Percentiles rank a stretch among this genome's conserved stretches.
Evolutionary conservation across 176 grass and related monocot genomes (phyloP).

Genomic region (Tuctoria greenei): DNA sequence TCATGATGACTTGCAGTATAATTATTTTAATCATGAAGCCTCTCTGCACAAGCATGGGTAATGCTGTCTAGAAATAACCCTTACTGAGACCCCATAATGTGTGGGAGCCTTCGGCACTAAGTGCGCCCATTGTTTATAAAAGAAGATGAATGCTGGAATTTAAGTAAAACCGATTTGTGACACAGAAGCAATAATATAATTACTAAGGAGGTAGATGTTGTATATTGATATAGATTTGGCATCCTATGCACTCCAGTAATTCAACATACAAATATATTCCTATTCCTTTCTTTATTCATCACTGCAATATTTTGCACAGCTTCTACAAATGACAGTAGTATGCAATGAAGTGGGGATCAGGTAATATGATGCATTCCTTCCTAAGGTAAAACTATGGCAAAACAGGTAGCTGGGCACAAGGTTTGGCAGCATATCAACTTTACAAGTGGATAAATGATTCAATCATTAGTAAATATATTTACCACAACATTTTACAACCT

Average conservation of each 20-base stretch:
- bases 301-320: not conserved
- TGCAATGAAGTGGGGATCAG: not conserved
- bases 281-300: conserved; percentile 10
- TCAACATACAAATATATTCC: not conserved
- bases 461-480: conserved; percentile 16
- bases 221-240: not conserved
- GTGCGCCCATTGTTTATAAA: too few species aligned
- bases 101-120: too few species aligned
- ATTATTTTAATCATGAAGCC: conserved; percentile 3
- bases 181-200: not conserved
- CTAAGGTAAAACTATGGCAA: not conserved
- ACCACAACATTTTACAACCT: not conserved
- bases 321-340: conserved; percentile 6
- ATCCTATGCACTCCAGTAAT: conserved; percentile 15
- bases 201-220: not conserved
- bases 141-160: not conserved
- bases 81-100: too few species aligned
- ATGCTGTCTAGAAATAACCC: too few species aligned
- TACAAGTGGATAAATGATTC: not conserved
- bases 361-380: not conserved
- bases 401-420: not conserved
- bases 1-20: not conserved
- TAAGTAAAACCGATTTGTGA: not conserved
- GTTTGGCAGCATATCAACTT: not conserved
- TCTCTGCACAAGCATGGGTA: too few species aligned